A percentile compares a stretch with the other conserved stretches of the same genome.
Evolutionary conservation across 2,329 filamentous ascomycete genomes (phyloP).

Genomic region (Monilinia laxa): DNA sequence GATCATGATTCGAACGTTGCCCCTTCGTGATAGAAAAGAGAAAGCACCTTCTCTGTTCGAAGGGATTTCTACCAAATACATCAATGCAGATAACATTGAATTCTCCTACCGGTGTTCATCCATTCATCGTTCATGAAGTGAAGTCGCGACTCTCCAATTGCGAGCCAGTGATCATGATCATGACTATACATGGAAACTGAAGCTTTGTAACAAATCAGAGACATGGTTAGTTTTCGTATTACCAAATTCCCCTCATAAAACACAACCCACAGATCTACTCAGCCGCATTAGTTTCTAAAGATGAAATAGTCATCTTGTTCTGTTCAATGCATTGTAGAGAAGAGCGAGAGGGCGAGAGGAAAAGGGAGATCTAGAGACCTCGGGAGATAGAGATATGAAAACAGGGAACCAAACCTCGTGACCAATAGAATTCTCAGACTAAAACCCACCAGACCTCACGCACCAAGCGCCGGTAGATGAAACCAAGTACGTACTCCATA

Average conservation of each 20-base stretch:
- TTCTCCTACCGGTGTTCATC: not conserved
- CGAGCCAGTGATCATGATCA: not conserved
- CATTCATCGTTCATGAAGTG: not conserved
- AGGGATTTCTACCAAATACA: not conserved
- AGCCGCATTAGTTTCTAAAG: not conserved
- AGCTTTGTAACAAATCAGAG: not conserved
- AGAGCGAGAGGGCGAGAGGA: too few relatives aligned
- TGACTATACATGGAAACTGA: too few relatives aligned
- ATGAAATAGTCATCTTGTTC: too few relatives aligned
- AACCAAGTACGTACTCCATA: not conserved
- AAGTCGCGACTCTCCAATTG: not conserved
- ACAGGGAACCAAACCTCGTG: not conserved
- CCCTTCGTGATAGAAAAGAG: constrained; percentile 21
- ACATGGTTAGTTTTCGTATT: not conserved
- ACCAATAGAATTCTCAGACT: too few relatives aligned
- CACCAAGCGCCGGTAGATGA: too few relatives aligned
- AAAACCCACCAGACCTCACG: not conserved
- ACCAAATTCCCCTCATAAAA: not conserved
- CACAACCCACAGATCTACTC: not conserved
- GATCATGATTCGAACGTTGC: constrained; percentile 38
- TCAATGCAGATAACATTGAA: not conserved
- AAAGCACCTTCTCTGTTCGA: not conserved
- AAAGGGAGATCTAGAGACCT: too few relatives aligned
- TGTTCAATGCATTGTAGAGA: too few relatives aligned
- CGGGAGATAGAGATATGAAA: not conserved